Percentiles rank a stretch among this genome's conserved stretches.
Conservation (phyloP, 2,329 filamentous ascomycete species). For the Davidsoniella eucalypti region DNA sequence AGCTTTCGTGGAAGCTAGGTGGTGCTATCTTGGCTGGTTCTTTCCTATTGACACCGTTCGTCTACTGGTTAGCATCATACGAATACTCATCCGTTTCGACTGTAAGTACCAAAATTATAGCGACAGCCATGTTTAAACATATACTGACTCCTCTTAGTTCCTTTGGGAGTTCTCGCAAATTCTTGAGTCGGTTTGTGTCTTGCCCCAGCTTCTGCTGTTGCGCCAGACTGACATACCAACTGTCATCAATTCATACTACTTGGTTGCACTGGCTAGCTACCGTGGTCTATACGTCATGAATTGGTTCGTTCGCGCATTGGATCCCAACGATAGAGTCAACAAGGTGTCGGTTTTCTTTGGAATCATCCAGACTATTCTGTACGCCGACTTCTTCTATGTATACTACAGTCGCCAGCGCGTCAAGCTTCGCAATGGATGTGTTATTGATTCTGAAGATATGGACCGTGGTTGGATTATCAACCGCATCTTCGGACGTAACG, state of each 20-base stretch:
- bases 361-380: slow-evolving; percentile 74
- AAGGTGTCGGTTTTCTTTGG: slow-evolving; percentile 71
- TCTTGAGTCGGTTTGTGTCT: slow-evolving; percentile 77
- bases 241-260: slow-evolving; percentile 93
- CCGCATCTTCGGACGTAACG: slow-evolving; percentile 52
- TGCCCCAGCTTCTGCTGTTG: slow-evolving; percentile 80
- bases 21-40: slow-evolving; percentile 50
- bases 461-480: slow-evolving; percentile 70
- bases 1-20: slow-evolving; percentile 87
- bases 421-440: slow-evolving; percentile 73
- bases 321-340: slow-evolving; percentile 44
- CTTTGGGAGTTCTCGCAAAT: slow-evolving; percentile 82
- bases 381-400: slow-evolving; percentile 91
- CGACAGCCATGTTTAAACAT: not conserved
- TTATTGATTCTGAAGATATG: slow-evolving; percentile 82
- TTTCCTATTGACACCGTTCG: slow-evolving; percentile 52
- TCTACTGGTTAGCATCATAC: slow-evolving; percentile 17
- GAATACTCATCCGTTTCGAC: slow-evolving; percentile 23
- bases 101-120: slow-evolving; percentile 23
- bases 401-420: slow-evolving; percentile 88
- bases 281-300: slow-evolving; percentile 80
- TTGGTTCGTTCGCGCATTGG: slow-evolving; percentile 59
- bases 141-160: slow-evolving; percentile 32
- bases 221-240: slow-evolving; percentile 92
- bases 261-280: slow-evolving; percentile 73